Conservation (phyloP, 768 basidiomycete genomes). For the Butyriboletus loyo region DNA sequence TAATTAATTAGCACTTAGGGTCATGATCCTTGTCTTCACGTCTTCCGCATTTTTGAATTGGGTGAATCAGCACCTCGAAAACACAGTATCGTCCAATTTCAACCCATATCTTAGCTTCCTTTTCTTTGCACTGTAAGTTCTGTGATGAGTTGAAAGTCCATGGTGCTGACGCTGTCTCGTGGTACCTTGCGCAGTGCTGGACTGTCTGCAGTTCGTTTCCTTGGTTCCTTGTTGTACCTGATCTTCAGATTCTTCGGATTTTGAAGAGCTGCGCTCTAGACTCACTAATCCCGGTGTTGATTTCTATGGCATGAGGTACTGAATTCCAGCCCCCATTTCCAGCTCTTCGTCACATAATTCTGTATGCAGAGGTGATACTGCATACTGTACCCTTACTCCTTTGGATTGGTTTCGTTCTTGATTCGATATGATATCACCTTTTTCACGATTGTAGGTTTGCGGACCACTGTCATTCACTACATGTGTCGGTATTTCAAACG, state of each 20-base stretch:
- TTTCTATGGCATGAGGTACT: slow-evolving; percentile 6
- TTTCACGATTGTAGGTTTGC: slow-evolving; percentile 1
- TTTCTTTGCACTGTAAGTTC: slow-evolving; percentile 60
- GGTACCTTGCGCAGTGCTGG: slow-evolving; percentile 51
- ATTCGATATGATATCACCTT: not conserved
- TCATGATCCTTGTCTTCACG: slow-evolving; percentile 74
- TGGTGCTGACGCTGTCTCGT: slow-evolving; percentile 2
- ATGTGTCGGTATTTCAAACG: slow-evolving; percentile 1
- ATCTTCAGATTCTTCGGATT: slow-evolving; percentile 69
- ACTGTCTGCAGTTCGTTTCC: slow-evolving; percentile 76
- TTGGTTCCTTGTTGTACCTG: slow-evolving; percentile 76
- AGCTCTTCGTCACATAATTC: not conserved
- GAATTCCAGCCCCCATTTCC: not conserved
- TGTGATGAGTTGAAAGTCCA: not conserved
- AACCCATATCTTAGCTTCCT: slow-evolving; percentile 89
- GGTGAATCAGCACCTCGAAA: slow-evolving; percentile 57
- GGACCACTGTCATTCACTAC: not conserved
- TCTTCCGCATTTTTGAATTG: slow-evolving; percentile 73
- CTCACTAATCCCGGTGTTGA: not conserved
- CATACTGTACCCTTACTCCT: slow-evolving; percentile 13
- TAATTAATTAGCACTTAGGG: slow-evolving; percentile 33
- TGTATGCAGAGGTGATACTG: slow-evolving; percentile 6
- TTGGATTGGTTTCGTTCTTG: not conserved
- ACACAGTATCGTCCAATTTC: slow-evolving; percentile 54
- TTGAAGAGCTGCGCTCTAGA: slow-evolving; percentile 29